These are phyloP conservation scores for Tuber brumale DNA, from an alignment of 495 filamentous ascomycete genomes.

Conservation along the genomic window DNA sequence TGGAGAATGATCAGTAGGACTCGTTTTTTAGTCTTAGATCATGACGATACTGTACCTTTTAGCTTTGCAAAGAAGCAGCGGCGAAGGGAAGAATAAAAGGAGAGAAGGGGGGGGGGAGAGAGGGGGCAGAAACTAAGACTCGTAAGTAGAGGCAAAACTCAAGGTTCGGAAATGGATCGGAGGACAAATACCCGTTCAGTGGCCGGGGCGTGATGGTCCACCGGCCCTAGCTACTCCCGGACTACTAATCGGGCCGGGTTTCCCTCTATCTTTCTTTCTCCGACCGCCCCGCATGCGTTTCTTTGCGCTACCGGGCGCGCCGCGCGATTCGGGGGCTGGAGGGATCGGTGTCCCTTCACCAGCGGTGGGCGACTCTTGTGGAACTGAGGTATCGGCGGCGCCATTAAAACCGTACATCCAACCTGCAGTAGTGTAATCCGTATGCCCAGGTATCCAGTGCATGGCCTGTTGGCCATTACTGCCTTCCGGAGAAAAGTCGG, in stretches of 20 bases:
- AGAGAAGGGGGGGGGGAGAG: neutral
- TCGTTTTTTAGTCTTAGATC: neutral
- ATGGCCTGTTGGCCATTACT: constrained; percentile 26
- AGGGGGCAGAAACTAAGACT: neutral
- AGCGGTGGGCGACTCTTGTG: neutral
- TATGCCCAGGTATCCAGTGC: constrained; percentile 39
- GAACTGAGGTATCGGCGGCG: neutral
- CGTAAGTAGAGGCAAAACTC: constrained; percentile 5
- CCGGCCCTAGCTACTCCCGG: neutral
- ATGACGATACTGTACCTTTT: neutral
- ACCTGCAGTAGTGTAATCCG: constrained; percentile 37
- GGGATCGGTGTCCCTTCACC: neutral
- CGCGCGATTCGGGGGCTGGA: neutral
- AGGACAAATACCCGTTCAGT: neutral
- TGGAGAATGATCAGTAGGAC: neutral
- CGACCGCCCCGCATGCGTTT: neutral
- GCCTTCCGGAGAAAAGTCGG: neutral
- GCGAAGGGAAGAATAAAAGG: neutral
- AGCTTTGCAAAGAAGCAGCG: neutral
- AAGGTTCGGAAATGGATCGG: neutral
- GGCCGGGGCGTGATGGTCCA: neutral
- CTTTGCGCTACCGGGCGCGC: neutral
- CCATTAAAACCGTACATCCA: constrained; percentile 37
- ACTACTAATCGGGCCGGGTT: neutral
- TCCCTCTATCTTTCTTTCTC: neutral